Evolutionary conservation across 2,329 filamentous ascomycete genomes (phyloP), one percentile per base, ranked within the genome.

Genomic region (Talaromyces sp.): DNA sequence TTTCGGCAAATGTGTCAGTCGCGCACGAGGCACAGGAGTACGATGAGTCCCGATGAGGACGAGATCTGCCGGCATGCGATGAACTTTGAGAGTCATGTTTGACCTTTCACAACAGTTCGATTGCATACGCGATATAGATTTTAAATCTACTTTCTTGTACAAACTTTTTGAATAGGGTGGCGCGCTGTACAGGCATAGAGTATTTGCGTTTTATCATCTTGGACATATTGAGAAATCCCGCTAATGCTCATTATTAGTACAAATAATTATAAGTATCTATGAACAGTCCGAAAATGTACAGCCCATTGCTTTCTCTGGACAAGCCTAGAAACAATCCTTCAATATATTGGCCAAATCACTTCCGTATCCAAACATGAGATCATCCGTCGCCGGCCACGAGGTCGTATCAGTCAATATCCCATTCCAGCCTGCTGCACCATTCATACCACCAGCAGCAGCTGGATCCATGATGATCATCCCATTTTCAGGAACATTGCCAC

Each of bases 1-100:
- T 98, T 99, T 84, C 96, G 96, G 79, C 93, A 90, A 72, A 91
- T 89, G 39, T 64, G 63, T 50, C 54, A 59, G 28, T 62, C 60
- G 28, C 60, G 63, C 5, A 44, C 48, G 21, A 23, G 18, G 16
- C 40, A 50, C 7, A 14, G 8, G 1, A 56, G 18, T 6, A 57
- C 50, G n/a, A 61, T 64, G 54, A 31, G n/a, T 2, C 35, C 52
- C 1, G 62, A 64, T 7, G 62, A 64, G 40, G 55, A 58, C 23
- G 58, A 61, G 31, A 64, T 64, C 8, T 64, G 62, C 42, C 52
- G 54, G 6, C 44, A 61, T 8, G n/a, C 25, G 16, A 54, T 60
- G 21, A 33, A 35, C 21, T 54, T 54, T 16, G 31, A 11, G 5
- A 37, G 11, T 31, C 12, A n/a, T 28, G 12, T 48, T 8, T 48